Evolutionary conservation across 148 eudicot species (phyloP), one percentile per base, ranked within the genome.

Genomic region (Linanthus parryae): DNA sequence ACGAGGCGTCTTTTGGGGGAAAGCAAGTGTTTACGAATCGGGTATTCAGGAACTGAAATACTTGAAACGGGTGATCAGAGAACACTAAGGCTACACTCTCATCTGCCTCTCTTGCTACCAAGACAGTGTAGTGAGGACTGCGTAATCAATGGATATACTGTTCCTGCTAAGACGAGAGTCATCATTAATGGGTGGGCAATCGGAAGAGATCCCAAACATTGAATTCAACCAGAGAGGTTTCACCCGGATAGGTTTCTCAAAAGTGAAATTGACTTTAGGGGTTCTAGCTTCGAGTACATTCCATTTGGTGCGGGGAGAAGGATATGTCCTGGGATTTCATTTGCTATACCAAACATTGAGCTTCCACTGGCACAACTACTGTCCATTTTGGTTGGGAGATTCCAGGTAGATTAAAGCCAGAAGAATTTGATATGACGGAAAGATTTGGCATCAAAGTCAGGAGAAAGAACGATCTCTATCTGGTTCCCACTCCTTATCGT

Each of bases 221-320:
- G 52, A 35, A 25, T 25, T 1, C 10, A 15, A 2, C 52, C 52
- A 1, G 29, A 45, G 15, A 29, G 24, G 27, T 44, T 44, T 22
- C 2, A 13, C 12, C 48, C 48, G 2, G 48, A 44, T 25, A 20
- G 48, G 12, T 44, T 20, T 11, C 8, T 44, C 26, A 44, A 22
- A 3, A 1, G 26, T 44, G 19, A 25, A 6, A 3, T 44, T 7
- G 48, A 44, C 10, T 22, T 19, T 13, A 44, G 13, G 14, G 51
- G 31, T 4, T 17, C 11, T 2, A 21, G 28, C 20, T 48, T 48
- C 18, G 7, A 48, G 9, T 48, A 14, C 2, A 48, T 48, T 3
- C 52, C 52, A 9, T 48, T 48, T 15, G 52, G 52, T 14, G 15
- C 29, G 13, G 51, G 51, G n/a, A 46, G 51, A 25, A 44, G 48